These are phyloP conservation scores for Neurospora tetrasperma DNA, from an alignment of 495 filamentous ascomycete species.

Conservation along the genomic window DNA sequence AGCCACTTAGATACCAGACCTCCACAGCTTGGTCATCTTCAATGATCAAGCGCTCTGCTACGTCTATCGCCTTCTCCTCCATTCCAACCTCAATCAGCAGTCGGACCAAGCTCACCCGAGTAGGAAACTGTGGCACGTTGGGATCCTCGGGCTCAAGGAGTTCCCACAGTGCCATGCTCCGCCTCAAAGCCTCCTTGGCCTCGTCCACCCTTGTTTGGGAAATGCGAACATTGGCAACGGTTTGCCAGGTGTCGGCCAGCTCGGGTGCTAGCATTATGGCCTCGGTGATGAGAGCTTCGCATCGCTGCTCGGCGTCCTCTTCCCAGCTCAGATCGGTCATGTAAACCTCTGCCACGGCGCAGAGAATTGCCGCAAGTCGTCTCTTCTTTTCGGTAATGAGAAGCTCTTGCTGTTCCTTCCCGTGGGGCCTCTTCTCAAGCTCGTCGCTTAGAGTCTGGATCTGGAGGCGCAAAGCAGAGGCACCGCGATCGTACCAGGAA, in stretches of 20 bases:
- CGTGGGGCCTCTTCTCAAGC: constrained; percentile 20
- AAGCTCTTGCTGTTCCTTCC: constrained; percentile 33
- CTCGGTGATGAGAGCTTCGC: constrained; percentile 78
- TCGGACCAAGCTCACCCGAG: constrained; percentile 69
- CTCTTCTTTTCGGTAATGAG: constrained; percentile 55
- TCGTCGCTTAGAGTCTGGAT: constrained; percentile 42
- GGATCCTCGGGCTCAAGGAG: constrained; percentile 55
- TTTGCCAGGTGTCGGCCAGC: constrained; percentile 78
- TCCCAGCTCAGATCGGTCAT: constrained; percentile 97
- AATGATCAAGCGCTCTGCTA: constrained; percentile 67
- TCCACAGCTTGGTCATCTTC: constrained; percentile 94
- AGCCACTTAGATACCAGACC: constrained; percentile 93
- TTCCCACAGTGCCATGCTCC: constrained; percentile 71
- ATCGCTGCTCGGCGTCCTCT: constrained; percentile 72
- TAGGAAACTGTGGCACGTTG: constrained; percentile 69
- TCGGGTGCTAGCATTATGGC: constrained; percentile 67
- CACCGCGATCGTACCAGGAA: constrained; percentile 77
- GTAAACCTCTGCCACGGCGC: constrained; percentile 85
- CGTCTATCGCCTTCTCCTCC: constrained; percentile 73
- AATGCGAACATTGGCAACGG: constrained; percentile 84
- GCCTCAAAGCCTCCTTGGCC: constrained; percentile 62
- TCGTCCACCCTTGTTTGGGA: constrained; percentile 71
- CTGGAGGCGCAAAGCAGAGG: constrained; percentile 52
- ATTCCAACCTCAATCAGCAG: constrained; percentile 83
- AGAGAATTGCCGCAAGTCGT: constrained; percentile 77